Conservation (phyloP, 352 stramenopile genomes). For the Globisporangium abappressorium region DNA sequence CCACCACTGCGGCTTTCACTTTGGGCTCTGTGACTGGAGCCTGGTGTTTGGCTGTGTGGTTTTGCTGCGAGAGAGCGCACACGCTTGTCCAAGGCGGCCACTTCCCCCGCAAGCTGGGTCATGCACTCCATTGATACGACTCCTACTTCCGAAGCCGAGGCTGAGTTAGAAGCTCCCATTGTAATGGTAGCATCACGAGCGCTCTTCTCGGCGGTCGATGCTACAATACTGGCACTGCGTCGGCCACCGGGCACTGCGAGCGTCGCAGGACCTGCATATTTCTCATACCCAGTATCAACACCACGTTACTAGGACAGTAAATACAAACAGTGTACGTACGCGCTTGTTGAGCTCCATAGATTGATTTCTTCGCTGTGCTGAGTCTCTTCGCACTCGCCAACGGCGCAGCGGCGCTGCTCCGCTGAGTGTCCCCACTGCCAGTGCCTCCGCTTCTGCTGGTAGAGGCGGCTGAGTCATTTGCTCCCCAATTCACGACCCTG, state of each 20-base stretch:
- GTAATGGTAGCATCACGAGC: too few species aligned
- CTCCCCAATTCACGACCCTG: conserved; percentile 30
- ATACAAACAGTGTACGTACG: background rate
- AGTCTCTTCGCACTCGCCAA: background rate
- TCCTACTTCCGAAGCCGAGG: background rate
- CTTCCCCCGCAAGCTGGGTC: conserved; percentile 22
- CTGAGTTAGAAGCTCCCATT: background rate
- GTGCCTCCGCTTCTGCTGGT: conserved; percentile 4
- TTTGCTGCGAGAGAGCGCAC: conserved; percentile 17
- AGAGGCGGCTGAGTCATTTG: background rate
- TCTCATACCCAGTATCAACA: background rate
- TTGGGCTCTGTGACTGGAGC: background rate
- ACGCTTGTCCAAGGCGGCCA: conserved; percentile 24
- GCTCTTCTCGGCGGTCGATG: too few species aligned
- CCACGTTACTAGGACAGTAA: background rate
- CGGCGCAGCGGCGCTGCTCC: background rate
- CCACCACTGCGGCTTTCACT: background rate
- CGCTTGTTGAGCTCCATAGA: background rate
- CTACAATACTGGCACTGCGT: background rate
- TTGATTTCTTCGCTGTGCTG: background rate
- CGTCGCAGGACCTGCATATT: conserved; percentile 3
- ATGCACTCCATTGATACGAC: conserved; percentile 18
- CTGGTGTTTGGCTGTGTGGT: background rate
- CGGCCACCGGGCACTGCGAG: background rate
- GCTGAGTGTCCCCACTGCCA: background rate